A percentile compares a stretch with the other conserved stretches of the same genome.
phyloP scores from a whole-genome alignment of 2,329 filamentous ascomycete genomes.

The Trichoderma brevicompactum region DNA sequence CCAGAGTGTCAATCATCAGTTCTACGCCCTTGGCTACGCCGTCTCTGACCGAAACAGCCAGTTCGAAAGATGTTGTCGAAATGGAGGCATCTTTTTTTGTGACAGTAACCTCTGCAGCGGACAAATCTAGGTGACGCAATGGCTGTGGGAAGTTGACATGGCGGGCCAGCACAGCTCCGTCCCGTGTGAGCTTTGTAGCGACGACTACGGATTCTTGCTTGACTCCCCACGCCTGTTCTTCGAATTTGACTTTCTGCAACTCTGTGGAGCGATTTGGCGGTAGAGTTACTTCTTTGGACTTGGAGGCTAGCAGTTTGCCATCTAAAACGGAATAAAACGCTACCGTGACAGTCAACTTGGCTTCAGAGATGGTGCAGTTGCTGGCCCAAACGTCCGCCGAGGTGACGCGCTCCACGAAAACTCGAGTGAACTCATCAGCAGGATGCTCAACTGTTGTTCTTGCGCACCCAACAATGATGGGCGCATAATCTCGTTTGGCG shows the following conservation, averaged over 20 bases:
- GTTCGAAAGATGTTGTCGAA: constrained; percentile 4
- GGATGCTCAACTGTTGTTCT: constrained; percentile 3
- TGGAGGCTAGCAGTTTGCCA: constrained; percentile 4
- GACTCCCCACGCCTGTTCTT: constrained; percentile 9
- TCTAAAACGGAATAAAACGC: constrained; percentile 7
- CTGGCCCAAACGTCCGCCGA: constrained; percentile 11
- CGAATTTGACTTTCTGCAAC: constrained; percentile 3
- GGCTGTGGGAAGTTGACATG: constrained; percentile 24
- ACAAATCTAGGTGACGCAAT: constrained; percentile 11
- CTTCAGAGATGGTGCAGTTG: constrained; percentile 4
- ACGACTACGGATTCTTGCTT: constrained; percentile 14
- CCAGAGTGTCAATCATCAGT: constrained; percentile 10
- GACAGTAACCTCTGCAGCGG: background rate
- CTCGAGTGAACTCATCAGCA: constrained; percentile 16
- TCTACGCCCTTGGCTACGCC: constrained; percentile 20
- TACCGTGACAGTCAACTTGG: background rate
- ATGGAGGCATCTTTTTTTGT: background rate
- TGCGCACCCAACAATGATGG: constrained; percentile 4
- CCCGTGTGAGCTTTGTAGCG: constrained; percentile 6
- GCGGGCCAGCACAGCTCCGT: constrained; percentile 6
- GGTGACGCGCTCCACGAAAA: background rate
- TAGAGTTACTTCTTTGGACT: constrained; percentile 1
- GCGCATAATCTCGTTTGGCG: constrained; percentile 11
- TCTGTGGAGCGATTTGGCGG: constrained; percentile 20
- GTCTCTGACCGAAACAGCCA: constrained; percentile 5